Evolutionary conservation across 306 rosid species (phyloP).

Genomic region (Canavalia gladiata): DNA sequence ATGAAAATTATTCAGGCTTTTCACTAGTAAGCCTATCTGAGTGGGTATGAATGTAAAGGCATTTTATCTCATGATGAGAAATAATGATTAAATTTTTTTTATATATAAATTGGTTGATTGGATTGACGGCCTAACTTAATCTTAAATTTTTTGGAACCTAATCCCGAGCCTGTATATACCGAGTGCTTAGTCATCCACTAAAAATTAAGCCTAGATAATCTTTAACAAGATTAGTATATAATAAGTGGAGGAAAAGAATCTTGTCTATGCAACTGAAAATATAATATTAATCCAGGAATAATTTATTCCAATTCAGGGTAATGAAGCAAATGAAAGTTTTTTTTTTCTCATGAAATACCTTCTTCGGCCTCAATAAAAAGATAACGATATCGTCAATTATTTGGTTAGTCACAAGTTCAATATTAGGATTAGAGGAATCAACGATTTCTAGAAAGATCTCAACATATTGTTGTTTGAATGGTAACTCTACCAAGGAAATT

Average conservation of each 20-base stretch:
- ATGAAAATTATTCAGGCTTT: no score
- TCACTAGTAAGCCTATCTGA: no score
- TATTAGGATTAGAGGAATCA: slow-evolving; percentile 3
- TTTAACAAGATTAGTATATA: neutral
- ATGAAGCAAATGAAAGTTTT: neutral
- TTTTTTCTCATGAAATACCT: neutral
- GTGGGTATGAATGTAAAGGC: no score
- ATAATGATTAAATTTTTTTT: neutral
- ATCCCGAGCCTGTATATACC: neutral
- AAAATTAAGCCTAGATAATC: neutral
- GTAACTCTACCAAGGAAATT: neutral
- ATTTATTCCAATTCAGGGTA: neutral
- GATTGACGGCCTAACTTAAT: neutral
- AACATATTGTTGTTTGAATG: slow-evolving; percentile 4
- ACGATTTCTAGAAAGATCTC: neutral
- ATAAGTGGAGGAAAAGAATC: neutral
- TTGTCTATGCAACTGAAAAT: neutral
- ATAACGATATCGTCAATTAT: neutral
- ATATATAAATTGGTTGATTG: neutral
- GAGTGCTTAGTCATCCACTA: slow-evolving; percentile 4
- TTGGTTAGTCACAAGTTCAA: neutral
- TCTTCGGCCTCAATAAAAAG: slow-evolving; percentile 3
- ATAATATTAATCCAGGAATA: neutral
- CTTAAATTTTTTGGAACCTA: neutral
- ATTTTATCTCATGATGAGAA: neutral